These are phyloP conservation scores for Cyclostephanos tholiformis DNA, from an alignment of 108 stramenopile species.

Conservation along the genomic window DNA sequence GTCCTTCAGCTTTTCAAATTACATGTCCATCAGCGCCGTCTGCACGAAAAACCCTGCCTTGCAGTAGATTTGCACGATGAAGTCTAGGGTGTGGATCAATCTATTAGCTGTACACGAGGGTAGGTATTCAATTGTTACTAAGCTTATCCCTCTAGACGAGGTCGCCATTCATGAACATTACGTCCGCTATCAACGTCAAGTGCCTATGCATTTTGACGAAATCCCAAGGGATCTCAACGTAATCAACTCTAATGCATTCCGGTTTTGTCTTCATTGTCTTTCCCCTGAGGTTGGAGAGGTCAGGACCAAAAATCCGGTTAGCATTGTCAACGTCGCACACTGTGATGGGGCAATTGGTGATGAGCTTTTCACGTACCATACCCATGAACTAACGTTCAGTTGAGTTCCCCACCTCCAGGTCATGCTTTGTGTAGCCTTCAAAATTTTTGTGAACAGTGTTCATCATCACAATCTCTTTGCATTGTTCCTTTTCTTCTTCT, in stretches of 20 bases:
- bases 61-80: no score
- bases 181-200: conserved; percentile 1
- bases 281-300: neutral
- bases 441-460: no score
- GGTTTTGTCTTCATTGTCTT: neutral
- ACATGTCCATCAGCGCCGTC: no score
- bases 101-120: conserved; percentile 4
- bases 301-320: neutral
- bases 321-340: neutral
- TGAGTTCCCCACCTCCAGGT: neutral
- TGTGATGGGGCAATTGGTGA: neutral
- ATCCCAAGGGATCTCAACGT: conserved; percentile 12
- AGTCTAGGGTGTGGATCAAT: neutral
- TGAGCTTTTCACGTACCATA: neutral
- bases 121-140: conserved; percentile 17
- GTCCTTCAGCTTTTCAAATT: no score
- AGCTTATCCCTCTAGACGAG: conserved; percentile 4
- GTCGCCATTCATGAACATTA: conserved; percentile 27
- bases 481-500: no score
- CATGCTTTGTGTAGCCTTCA: no score
- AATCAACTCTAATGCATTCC: neutral
- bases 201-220: neutral
- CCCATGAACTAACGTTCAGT: neutral
- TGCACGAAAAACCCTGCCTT: no score
- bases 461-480: no score